Conservation (phyloP, 2,329 filamentous ascomycete genomes). For the Colletotrichum sp. region DNA sequence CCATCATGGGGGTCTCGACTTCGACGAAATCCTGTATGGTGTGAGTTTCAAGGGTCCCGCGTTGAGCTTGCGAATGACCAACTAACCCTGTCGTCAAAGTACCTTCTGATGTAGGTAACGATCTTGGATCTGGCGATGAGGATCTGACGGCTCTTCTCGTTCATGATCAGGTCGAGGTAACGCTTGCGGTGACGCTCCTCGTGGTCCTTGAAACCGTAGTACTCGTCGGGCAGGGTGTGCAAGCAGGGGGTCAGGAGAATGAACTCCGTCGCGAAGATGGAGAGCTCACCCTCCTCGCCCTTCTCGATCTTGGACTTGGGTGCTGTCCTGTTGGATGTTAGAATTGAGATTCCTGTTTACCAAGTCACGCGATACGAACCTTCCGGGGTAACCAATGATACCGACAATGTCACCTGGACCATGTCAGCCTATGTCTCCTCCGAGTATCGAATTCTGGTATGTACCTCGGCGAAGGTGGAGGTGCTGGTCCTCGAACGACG, state of each 20-base stretch:
- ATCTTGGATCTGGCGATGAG: slow-evolving; percentile 89
- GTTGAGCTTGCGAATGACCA: not conserved
- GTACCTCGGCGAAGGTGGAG: slow-evolving; percentile 77
- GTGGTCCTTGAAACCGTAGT: slow-evolving; percentile 94
- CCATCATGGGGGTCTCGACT: slow-evolving; percentile 98
- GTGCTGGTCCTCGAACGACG: slow-evolving; percentile 85
- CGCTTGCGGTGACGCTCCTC: slow-evolving; percentile 92
- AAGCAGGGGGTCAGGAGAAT: slow-evolving; percentile 88
- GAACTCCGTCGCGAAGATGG: slow-evolving; percentile 89
- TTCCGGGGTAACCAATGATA: slow-evolving; percentile 79
- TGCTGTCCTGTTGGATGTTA: slow-evolving; percentile 61
- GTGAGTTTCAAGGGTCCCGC: not conserved
- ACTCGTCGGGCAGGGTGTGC: slow-evolving; percentile 86
- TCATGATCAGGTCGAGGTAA: slow-evolving; percentile 97
- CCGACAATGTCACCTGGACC: slow-evolving; percentile 82
- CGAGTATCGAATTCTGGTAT: not conserved
- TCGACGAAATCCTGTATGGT: slow-evolving; percentile 74
- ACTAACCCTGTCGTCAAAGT: slow-evolving; percentile 74
- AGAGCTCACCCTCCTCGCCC: slow-evolving; percentile 87
- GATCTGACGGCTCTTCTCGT: slow-evolving; percentile 82
- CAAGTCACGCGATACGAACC: slow-evolving; percentile 6
- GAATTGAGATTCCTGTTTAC: not conserved
- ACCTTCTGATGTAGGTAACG: slow-evolving; percentile 85
- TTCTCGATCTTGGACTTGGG: slow-evolving; percentile 85
- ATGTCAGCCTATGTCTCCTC: not conserved